Base-by-base conservation (phyloP, 345 rosid genomes). In the Theobroma cacao region DNA sequence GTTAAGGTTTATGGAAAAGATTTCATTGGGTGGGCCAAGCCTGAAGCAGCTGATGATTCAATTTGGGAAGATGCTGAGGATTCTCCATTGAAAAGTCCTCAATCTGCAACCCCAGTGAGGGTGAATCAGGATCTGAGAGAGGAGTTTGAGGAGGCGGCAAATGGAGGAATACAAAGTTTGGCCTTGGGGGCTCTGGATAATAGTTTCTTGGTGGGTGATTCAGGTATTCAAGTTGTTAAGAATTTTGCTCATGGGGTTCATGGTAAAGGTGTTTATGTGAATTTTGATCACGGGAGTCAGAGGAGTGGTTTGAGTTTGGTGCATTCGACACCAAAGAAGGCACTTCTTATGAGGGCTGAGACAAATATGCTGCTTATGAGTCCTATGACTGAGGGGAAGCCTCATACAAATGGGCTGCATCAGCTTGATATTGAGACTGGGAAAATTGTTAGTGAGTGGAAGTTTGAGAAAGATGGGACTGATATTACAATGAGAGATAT, bases 51-150 rank as follows among this genome's bases (percentile, higher is more conserved):
- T n/a, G 99, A 96, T 82, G 99, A 96, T 84, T 96, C 98, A 0
- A 84, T 94, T 90, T 96, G 99, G 99, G 98, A 96, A 76, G 99
- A 96, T 79, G 99, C 98, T 9, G 99, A 94, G 50, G 97, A 91
- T 73, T 82, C 84, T 72, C 83, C 87, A 36, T 83, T 83, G 30
- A 84, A 86, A 48, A 94, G 95, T 78, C 98, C 98, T 1, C 83
- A 65, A 40, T 84, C 89, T 10, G 90, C 84, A 11, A 92, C 92
- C 63, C 92, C 93, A 0, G 75, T 80, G 5, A 86, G 92, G 78
- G 85, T 73, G 17, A 88, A 81, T 67, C 97, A 90, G 78, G 97
- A 96, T 75, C 83, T 94, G 84, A 90, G 86, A 55, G 97, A 96
- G 87, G 98, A 95, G 75, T 92, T 96, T 33, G 99, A 92, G 82